Base-by-base conservation (phyloP, 2,329 filamentous ascomycete genomes). In the Cercospora beticola region DNA sequence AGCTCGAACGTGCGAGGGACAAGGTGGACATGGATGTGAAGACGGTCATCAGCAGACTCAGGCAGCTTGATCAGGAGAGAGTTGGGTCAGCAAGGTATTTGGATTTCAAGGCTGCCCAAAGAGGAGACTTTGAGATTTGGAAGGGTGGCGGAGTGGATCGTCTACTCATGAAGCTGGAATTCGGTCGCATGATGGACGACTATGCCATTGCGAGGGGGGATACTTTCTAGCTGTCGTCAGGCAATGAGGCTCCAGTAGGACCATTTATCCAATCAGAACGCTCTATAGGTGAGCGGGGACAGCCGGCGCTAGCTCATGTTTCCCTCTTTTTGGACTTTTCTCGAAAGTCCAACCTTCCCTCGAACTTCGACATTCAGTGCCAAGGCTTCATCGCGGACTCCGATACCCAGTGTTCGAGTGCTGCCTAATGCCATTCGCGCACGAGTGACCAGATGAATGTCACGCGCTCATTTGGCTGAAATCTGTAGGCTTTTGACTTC, bases 161-260 rank as follows among this genome's bases (percentile, higher is more conserved):
- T 68, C 80, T 97, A 77, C 80, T 97, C 77, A 97, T 97, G 92
- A 97, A 97, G 83, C 82, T 97, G 74, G 93, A 97, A 72, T 88
- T 86, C 78, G 79, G 80, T n/a, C 72, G 76, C 28, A 68, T 76
- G 64, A 26, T 58, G 31, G 62, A 58, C n/a, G 62, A 65, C 33
- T 65, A 65, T 59, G 62, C 46, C 6, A 65, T 65, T 18, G 23
- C 40, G 16, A 57, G 62, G 57, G 62, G 62, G 4, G 52, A 36
- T 31, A n/a, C 56, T 59, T 59, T 31, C 16, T 59, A 31, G 54
- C 14, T 57, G 46, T 23, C n/a, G 9, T 49, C 46, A 14, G 18
- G 18, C 46, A 10, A 1, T 23, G 18, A 23, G n/a, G 18, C 18
- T 49, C 1, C 46, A 12, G 9, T 23, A 6, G 18, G 18, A 23